Conservation (phyloP, 2,329 filamentous ascomycete species). For the Curvularia verruculosa region DNA sequence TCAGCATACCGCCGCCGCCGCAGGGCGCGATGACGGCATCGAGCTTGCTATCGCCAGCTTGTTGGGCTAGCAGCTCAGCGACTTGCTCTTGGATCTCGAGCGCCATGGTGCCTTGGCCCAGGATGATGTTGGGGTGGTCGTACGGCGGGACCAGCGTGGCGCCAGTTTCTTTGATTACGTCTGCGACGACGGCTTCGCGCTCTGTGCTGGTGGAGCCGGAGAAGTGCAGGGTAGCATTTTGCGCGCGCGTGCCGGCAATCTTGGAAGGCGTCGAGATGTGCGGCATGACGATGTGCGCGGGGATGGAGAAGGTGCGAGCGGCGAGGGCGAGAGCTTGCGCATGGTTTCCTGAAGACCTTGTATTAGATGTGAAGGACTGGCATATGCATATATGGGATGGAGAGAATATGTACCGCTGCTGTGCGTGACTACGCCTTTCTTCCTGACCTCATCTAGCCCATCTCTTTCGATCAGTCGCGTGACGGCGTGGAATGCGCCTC, state of each 20-base stretch:
- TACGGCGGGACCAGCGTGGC: conserved; percentile 87
- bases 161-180: conserved; percentile 72
- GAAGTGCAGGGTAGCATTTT: conserved; percentile 80
- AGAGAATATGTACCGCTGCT: conserved; percentile 76
- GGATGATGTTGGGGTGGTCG: conserved; percentile 88
- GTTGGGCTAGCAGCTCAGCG: conserved; percentile 54
- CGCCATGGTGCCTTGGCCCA: conserved; percentile 90
- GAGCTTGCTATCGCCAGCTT: conserved; percentile 24
- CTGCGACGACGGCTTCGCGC: conserved; percentile 76
- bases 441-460: conserved; percentile 51
- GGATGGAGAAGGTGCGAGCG: conserved; percentile 72
- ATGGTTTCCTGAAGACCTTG: conserved; percentile 76
- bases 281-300: conserved; percentile 92
- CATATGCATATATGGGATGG: not conserved
- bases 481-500: conserved; percentile 88
- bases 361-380: not conserved
- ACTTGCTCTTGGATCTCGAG: conserved; percentile 83
- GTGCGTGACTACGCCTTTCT: conserved; percentile 83
- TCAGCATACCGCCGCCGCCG: conserved; percentile 87
- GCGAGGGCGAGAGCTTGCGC: conserved; percentile 91
- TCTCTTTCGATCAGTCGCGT: conserved; percentile 68
- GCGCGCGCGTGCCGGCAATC: conserved; percentile 78
- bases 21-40: conserved; percentile 75
- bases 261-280: conserved; percentile 83
- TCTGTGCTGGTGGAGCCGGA: conserved; percentile 80